Evolutionary conservation across 768 basidiomycete species (phyloP).

Genomic region (Butyriboletus loyo): DNA sequence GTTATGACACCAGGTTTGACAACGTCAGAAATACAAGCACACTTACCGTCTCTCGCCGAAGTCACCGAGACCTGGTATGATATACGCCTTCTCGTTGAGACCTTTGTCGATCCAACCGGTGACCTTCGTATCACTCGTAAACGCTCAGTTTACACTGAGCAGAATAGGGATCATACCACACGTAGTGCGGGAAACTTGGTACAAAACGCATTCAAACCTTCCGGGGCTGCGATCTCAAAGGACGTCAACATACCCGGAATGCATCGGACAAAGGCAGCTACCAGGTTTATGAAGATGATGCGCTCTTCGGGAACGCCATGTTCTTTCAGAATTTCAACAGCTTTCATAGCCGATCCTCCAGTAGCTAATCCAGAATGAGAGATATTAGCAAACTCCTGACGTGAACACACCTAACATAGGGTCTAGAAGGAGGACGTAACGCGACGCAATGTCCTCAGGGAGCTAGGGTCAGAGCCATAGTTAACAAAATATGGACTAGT

Average conservation of each 20-base stretch:
- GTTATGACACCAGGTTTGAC: not conserved
- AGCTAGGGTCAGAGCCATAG: slow-evolving; percentile 45
- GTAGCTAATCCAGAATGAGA: slow-evolving; percentile 53
- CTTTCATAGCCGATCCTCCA: slow-evolving; percentile 97
- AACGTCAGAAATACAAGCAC: not conserved
- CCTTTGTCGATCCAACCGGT: slow-evolving; percentile 96
- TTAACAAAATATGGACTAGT: not conserved
- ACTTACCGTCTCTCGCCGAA: slow-evolving; percentile 85
- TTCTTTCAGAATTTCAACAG: slow-evolving; percentile 89
- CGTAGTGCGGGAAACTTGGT: slow-evolving; percentile 68
- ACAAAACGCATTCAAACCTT: slow-evolving; percentile 83
- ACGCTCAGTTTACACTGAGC: not conserved
- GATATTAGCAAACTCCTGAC: not conserved
- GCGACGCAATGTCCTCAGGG: slow-evolving; percentile 85
- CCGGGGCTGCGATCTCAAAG: slow-evolving; percentile 78
- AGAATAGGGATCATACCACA: slow-evolving; percentile 52
- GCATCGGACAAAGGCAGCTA: slow-evolving; percentile 25
- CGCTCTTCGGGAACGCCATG: slow-evolving; percentile 92
- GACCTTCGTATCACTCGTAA: slow-evolving; percentile 47
- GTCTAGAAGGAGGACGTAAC: slow-evolving; percentile 93
- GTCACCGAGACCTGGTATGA: slow-evolving; percentile 94
- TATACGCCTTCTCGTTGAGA: slow-evolving; percentile 87
- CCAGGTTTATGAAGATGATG: slow-evolving; percentile 93
- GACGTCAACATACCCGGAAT: not conserved
- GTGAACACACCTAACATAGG: slow-evolving; percentile 85